Evolutionary conservation across 2,329 filamentous ascomycete species (phyloP), one percentile per base, ranked within the genome.

Genomic region (Penicillium sp.): DNA sequence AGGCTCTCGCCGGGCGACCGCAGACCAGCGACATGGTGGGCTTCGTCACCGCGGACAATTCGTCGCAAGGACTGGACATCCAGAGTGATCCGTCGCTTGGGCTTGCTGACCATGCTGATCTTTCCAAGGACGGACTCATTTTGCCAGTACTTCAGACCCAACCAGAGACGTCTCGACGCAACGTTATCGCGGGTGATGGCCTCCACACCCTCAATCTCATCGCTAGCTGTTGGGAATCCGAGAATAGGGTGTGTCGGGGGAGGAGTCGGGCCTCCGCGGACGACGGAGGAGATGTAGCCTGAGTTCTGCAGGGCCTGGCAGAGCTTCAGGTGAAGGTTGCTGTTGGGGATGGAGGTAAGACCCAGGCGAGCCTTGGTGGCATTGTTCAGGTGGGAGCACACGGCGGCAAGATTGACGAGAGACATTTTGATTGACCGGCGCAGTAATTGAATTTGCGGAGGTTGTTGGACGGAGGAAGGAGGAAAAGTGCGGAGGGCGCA

Each of bases 371-470:
- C 90, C 68, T 86, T 86, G 54, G 89, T 89, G 63, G 89, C 90
- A 80, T 97, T 97, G 74, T 94, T 90, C 54, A 97, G 82, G 79
- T 96, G 92, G 63, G 91, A 92, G 82, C 90, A 95, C 77, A 92
- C 85, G 79, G 93, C 80, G 67, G 85, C 82, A 61, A 96, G 83
- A 75, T 88, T 85, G 70, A 84, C 80, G 76, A 96, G 83, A 67
- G 87, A 89, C 87, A 90, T 89, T 46, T 67, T 77, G 63, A 45
- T 54, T 53, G 20, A 26, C 50, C 49, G 50, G 42, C 51, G 51
- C 41, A 23, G 22, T 55, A 65, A 59, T 56, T 59, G 65, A 57
- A 60, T 63, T 62, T 57, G 48, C 27, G 57, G 62, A 56, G 57
- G 47, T 27, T 35, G 44, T 18, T 50, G 37, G 29, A 26, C 25